A percentile compares a stretch with the other conserved stretches of the same genome.
These are phyloP conservation scores for Pyricularia sp. DNA, from an alignment of 2,329 filamentous ascomycete genomes.

Conservation along the genomic window DNA sequence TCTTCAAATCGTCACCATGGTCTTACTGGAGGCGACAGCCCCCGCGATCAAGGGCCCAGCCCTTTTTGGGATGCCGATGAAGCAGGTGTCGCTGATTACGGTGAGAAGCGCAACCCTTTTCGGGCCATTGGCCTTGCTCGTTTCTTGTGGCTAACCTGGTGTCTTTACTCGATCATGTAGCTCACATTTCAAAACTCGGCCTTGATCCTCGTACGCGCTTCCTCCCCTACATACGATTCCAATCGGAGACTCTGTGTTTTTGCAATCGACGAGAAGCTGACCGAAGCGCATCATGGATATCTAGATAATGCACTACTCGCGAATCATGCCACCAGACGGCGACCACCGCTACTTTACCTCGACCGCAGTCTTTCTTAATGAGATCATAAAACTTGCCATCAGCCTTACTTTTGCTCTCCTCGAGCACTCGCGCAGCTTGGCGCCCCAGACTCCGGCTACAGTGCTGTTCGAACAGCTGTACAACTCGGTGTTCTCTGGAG, in stretches of 20 bases:
- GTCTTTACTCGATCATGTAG: slow-evolving; percentile 25
- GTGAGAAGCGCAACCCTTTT: slow-evolving; percentile 25
- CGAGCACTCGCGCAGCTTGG: slow-evolving; percentile 66
- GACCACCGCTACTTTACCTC: slow-evolving; percentile 87
- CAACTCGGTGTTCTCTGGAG: slow-evolving; percentile 69
- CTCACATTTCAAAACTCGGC: slow-evolving; percentile 71
- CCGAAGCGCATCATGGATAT: slow-evolving; percentile 4
- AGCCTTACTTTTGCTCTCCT: slow-evolving; percentile 79
- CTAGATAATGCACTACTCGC: slow-evolving; percentile 86
- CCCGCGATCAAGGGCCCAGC: slow-evolving; percentile 27
- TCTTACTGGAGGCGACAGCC: slow-evolving; percentile 24
- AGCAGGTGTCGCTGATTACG: slow-evolving; percentile 53
- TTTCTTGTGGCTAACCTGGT: slow-evolving; percentile 8
- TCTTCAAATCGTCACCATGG: slow-evolving; percentile 19
- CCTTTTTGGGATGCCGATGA: slow-evolving; percentile 49
- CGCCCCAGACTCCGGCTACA: slow-evolving; percentile 67
- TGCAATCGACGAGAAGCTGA: slow-evolving; percentile 1
- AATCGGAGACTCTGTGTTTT: not conserved
- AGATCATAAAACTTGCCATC: slow-evolving; percentile 78
- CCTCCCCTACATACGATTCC: not conserved
- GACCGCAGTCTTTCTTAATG: slow-evolving; percentile 86
- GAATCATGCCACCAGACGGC: slow-evolving; percentile 74
- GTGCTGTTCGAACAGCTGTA: slow-evolving; percentile 70
- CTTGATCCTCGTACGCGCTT: slow-evolving; percentile 49
- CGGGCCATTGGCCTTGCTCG: not conserved